Evolutionary conservation across 495 filamentous ascomycete species (phyloP), one percentile per base, ranked within the genome.

Genomic region (Neurospora tetraspora): DNA sequence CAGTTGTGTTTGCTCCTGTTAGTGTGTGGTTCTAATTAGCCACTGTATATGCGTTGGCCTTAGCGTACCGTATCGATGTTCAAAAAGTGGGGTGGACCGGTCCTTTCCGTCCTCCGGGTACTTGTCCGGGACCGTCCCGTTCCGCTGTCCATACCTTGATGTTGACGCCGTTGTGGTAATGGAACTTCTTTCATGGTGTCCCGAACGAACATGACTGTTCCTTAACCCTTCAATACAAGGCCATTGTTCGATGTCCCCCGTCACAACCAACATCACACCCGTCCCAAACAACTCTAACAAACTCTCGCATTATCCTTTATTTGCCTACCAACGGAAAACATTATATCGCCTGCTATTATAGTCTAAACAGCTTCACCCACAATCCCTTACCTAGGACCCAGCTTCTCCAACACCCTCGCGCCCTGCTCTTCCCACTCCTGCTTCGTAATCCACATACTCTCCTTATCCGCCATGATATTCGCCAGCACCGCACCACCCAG

Each of bases 361-460:
- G 53, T 65, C 53, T 65, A 65, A 65, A 65, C 53, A 65, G 53
- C 53, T 36, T 65, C 27, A 12, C 27, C 53, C 12, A 2, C 3
- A 2, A 1, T 9, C 45, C 5, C 65, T 72, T 85, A 88, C 83
- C 94, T 90, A 43, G 93, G 91, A 3, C 96, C 96, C 71, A 99
- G 87, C 85, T 98, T 99, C 82, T 93, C 93, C 78, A 99, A 83
- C 69, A 90, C 90, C 65, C 92, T 87, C n/a, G 91, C 79, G 20
- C 96, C 96, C 82, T 97, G 91, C 85, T 99, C 96, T 78, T 94
- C 86, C 96, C 96, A 99, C 83, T 99, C 96, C 78, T 91, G 86
- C 85, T 97, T 97, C 69, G 91, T 90, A 70, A 99, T 95, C 96
- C 96, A 99, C 96, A 99, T 99, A 80, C 91, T 91, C 78, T 97